Percentiles rank a stretch among this genome's conserved stretches.
phyloP scores from a whole-genome alignment of 2,329 filamentous ascomycete genomes.

The Exophiala phaeomuriformis region DNA sequence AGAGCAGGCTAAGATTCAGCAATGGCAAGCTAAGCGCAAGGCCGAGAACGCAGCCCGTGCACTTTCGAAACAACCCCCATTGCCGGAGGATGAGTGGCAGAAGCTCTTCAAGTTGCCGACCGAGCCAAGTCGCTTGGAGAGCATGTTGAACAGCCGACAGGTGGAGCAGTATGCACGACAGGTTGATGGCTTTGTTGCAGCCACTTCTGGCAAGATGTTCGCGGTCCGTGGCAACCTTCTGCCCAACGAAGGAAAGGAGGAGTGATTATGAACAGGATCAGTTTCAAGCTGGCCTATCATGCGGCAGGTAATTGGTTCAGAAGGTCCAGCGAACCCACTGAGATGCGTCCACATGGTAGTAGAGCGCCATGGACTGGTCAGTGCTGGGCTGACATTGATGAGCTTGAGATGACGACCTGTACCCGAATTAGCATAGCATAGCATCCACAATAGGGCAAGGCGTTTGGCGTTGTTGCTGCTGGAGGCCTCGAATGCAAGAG shows the following conservation, averaged over 20 bases:
- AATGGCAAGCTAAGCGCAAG: constrained; percentile 96
- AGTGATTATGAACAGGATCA: constrained; percentile 1
- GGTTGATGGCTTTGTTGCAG: constrained; percentile 90
- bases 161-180: constrained; percentile 97
- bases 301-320: not conserved
- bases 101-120: constrained; percentile 94
- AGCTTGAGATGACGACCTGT: not conserved
- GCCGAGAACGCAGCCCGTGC: constrained; percentile 81
- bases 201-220: constrained; percentile 95
- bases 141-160: constrained; percentile 89
- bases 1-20: constrained; percentile 92
- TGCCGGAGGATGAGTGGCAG: constrained; percentile 98
- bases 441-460: not conserved
- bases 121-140: constrained; percentile 87
- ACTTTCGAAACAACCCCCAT: constrained; percentile 76
- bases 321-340: not conserved
- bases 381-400: not conserved
- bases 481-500: not conserved
- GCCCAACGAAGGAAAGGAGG: constrained; percentile 40
- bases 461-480: not conserved
- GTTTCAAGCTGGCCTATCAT: not conserved
- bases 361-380: not conserved
- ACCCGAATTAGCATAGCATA: constrained; percentile 1
- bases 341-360: not conserved
- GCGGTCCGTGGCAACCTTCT: constrained; percentile 68